These are phyloP conservation scores for Fraxinus sp. DNA, from an alignment of 305 asterid species.

Conservation along the genomic window DNA sequence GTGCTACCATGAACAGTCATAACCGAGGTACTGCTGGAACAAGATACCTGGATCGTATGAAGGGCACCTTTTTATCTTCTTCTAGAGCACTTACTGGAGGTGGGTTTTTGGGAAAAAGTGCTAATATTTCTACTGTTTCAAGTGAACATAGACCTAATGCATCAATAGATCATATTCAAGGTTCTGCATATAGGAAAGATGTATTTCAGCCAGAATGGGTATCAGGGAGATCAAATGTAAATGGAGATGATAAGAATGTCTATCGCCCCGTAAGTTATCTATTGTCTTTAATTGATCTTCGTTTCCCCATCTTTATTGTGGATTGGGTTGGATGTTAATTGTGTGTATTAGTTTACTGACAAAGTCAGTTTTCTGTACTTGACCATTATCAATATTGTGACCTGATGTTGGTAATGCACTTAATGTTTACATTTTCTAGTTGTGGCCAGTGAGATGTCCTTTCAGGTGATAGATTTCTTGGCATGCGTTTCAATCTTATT, in stretches of 20 bases:
- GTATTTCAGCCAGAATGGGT: slow-evolving; percentile 48
- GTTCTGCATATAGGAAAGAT: slow-evolving; percentile 61
- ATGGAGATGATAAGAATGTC: slow-evolving; percentile 70
- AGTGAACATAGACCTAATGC: slow-evolving; percentile 68
- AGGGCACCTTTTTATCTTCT: slow-evolving; percentile 89
- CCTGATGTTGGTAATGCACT: neutral
- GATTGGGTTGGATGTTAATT: neutral
- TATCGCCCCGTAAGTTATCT: slow-evolving; percentile 66
- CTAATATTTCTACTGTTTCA: slow-evolving; percentile 39
- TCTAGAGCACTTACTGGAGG: slow-evolving; percentile 95
- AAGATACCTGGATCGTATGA: slow-evolving; percentile 90
- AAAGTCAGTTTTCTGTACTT: neutral
- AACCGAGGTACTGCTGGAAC: slow-evolving; percentile 67
- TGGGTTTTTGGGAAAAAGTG: slow-evolving; percentile 69
- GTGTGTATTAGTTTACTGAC: neutral
- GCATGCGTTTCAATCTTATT: neutral
- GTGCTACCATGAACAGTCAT: slow-evolving; percentile 43
- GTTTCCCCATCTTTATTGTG: neutral
- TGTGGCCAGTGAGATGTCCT: neutral
- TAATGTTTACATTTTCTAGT: neutral
- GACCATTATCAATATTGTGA: neutral
- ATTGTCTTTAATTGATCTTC: slow-evolving; percentile 3
- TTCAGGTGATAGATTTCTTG: neutral
- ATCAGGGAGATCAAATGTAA: slow-evolving; percentile 48
- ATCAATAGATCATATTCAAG: slow-evolving; percentile 50